Percentiles rank a stretch among this genome's conserved stretches.
These are phyloP conservation scores for Malassezia pachydermatis DNA, from an alignment of 1,284 basidiomycete genomes.

Conservation along the genomic window DNA sequence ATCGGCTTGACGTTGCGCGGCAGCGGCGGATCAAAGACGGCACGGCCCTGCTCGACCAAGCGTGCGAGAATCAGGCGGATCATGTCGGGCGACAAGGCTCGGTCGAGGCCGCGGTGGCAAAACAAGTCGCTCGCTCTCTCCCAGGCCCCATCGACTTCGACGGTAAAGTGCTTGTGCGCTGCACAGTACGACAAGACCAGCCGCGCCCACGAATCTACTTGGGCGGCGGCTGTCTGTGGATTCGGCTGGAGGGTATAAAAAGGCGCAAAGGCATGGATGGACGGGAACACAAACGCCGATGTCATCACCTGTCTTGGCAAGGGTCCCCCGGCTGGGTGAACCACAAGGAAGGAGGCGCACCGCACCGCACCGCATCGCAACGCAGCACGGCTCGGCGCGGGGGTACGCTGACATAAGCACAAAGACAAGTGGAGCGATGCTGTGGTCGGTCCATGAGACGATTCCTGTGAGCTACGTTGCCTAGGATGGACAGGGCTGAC, in stretches of 20 bases:
- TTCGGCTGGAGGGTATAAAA: slow-evolving; percentile 55
- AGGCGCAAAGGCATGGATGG: slow-evolving; percentile 54
- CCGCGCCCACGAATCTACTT: slow-evolving; percentile 51
- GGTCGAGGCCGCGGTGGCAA: slow-evolving; percentile 8
- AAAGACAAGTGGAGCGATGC: too few relatives aligned
- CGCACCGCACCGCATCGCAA: too few relatives aligned
- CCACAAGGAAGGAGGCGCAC: too few relatives aligned
- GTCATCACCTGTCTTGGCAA: too few relatives aligned
- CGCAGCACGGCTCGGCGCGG: too few relatives aligned
- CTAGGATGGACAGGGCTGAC: neutral
- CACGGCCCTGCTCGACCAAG: slow-evolving; percentile 27
- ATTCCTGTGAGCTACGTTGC: too few relatives aligned
- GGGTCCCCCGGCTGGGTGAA: too few relatives aligned
- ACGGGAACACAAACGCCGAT: slow-evolving; percentile 49
- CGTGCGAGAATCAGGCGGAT: slow-evolving; percentile 24
- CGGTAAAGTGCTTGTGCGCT: slow-evolving; percentile 48
- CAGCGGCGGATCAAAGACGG: slow-evolving; percentile 13
- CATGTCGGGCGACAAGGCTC: slow-evolving; percentile 18
- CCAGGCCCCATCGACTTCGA: slow-evolving; percentile 46
- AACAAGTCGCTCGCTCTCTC: slow-evolving; percentile 19
- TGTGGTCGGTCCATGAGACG: too few relatives aligned
- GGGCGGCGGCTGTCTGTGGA: slow-evolving; percentile 50
- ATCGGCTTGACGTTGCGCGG: slow-evolving; percentile 5
- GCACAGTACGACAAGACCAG: slow-evolving; percentile 50
- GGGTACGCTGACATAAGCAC: too few relatives aligned